Conservation (phyloP, 371 early-diverging fungal genomes). For the Mortierella sp. region DNA sequence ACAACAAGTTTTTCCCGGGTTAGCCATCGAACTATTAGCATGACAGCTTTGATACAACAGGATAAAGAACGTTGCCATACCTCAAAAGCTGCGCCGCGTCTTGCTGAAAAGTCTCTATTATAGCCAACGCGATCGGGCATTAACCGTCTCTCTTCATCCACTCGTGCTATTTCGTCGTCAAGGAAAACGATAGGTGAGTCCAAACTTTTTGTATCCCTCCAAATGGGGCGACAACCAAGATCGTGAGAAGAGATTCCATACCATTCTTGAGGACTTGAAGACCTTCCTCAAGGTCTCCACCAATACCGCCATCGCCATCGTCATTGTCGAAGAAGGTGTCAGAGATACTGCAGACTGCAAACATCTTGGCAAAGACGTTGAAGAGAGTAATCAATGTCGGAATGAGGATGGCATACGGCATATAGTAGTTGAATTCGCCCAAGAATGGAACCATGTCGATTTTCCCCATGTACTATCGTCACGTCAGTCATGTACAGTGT, state of each 20-base stretch:
- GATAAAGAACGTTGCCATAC: constrained; percentile 4
- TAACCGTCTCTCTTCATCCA: constrained; percentile 40
- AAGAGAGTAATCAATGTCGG: constrained; percentile 79
- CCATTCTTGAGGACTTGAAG: constrained; percentile 47
- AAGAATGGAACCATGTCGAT: constrained; percentile 91
- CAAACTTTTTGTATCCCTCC: no score
- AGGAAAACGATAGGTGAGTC: neutral
- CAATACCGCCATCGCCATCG: constrained; percentile 56
- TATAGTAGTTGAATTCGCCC: constrained; percentile 90
- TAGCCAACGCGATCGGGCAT: constrained; percentile 42
- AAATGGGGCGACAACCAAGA: neutral
- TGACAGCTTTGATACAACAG: no score
- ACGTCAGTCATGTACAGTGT: constrained; percentile 3
- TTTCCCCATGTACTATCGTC: constrained; percentile 80
- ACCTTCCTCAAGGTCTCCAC: constrained; percentile 54
- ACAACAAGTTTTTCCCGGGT: neutral
- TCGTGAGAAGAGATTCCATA: neutral
- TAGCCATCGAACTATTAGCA: no score
- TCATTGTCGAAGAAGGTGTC: constrained; percentile 68
- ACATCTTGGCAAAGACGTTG: constrained; percentile 82
- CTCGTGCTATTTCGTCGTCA: constrained; percentile 18
- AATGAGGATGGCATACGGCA: constrained; percentile 85
- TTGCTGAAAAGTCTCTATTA: constrained; percentile 43
- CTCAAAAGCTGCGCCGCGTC: constrained; percentile 50
- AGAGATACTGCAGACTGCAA: constrained; percentile 73